Conservation (phyloP, 495 filamentous ascomycete species). For the Annulohypoxylon bovei region DNA sequence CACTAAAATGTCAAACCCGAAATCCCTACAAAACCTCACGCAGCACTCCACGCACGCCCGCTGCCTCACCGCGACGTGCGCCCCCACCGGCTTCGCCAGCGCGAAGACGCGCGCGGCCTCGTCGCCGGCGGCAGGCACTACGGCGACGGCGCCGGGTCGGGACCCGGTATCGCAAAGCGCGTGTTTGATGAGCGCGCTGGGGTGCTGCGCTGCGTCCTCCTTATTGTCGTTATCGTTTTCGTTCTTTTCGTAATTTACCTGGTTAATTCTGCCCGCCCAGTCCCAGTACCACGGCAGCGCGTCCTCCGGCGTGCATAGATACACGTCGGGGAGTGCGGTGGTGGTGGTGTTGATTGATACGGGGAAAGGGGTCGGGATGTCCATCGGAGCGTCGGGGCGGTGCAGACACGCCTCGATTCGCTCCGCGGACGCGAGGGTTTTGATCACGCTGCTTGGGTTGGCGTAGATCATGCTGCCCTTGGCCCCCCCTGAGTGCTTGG, state of each 20-base stretch:
- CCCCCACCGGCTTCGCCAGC: slow-evolving; percentile 20
- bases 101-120: neutral
- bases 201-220: neutral
- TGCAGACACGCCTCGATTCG: slow-evolving; percentile 12
- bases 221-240: neutral
- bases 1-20: slow-evolving; percentile 11
- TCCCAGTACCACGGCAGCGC: slow-evolving; percentile 11
- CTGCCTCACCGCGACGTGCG: slow-evolving; percentile 22
- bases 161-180: neutral
- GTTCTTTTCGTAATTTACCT: neutral
- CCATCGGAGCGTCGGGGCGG: neutral
- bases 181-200: neutral
- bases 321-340: slow-evolving; percentile 3
- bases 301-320: slow-evolving; percentile 6
- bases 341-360: neutral
- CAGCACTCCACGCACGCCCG: slow-evolving; percentile 14
- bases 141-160: neutral
- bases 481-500: neutral
- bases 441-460: slow-evolving; percentile 6
- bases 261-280: slow-evolving; percentile 8
- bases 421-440: slow-evolving; percentile 12
- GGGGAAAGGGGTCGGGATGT: neutral
- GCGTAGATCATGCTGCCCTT: neutral
- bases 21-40: slow-evolving; percentile 13
- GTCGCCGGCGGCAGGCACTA: neutral